Evolutionary conservation across 2,329 filamentous ascomycete species (phyloP), one percentile per base, ranked within the genome.

Genomic region (Microcyclospora tardicrescens): DNA sequence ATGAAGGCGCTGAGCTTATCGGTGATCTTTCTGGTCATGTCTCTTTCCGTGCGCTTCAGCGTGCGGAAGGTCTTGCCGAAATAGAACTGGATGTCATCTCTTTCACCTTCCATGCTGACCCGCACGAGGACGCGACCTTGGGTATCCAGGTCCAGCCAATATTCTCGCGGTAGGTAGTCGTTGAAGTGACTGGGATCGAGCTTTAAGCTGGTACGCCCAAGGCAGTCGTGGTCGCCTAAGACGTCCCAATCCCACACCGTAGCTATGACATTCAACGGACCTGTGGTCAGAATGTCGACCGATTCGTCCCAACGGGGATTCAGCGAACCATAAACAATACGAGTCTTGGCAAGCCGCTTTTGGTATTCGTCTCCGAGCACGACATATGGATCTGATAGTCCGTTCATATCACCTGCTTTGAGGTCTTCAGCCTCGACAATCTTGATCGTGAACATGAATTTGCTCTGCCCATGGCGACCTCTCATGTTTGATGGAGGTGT

Each of bases 181-280:
- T 85, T 81, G 62, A 98, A 98, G 63, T 95, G 87, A 30, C 84
- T 73, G n/a, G 91, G 91, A 53, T 98, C 91, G n/a, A 98, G 70
- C 63, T 98, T 98, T 47, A 98, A 71, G 14, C 86, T 93, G n/a
- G 91, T 96, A 45, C 91, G 77, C 16, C 91, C 91, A 28, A 96
- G 85, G 58, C 93, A 96, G 56, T 98, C 91, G 57, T 98, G 91
- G 56, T 96, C 91, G 38, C 91, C 91, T 52, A 98, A 80, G 11
- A 85, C 86, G 64, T 98, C 91, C 71, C 91, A 93, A 62, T 98
- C 91, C 91, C 91, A 98, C 32, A 96, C 82, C 1, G 91, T 98
- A 27, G 89, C 87, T 54, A 96, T 93, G 49, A 98, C 77, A 52
- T 96, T 95, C 41, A 98, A 72, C 10, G 91, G 78, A 0, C 87